Evolutionary conservation across 108 stramenopile species (phyloP), one percentile per base, ranked within the genome.

Genomic region (Cylindrotheca fusiformis): DNA sequence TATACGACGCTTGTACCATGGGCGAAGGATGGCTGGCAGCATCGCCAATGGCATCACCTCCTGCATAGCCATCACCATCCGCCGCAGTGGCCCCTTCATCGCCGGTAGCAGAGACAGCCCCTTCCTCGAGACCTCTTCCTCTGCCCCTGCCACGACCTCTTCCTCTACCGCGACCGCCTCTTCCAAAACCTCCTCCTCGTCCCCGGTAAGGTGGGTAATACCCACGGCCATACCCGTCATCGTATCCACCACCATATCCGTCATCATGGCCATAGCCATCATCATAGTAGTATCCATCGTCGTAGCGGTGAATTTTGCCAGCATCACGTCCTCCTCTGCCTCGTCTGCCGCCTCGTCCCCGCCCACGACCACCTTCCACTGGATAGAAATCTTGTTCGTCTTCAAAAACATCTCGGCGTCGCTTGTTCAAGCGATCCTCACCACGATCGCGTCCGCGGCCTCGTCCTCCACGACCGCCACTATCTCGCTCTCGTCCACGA

Each of bases 11-110:
- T 44, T 68, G 60, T n/a, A 76, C 80, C 47, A 81, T 57, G 19
- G 80, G 80, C 55, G 80, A 85, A 46, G 76, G 84, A 28, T 76
- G 60, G 45, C 56, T 47, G 10, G 58, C 60, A 1, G 44, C 71
- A 31, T 25, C 71, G 19, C 29, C 54, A 14, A 20, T 26, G 22
- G 17, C 54, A 14, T 10, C 32, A 24, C 32, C 61, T 23, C 53
- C 52, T 21, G 22, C 51, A 17, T 18, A 53, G 14, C 28, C 41
- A 10, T 49, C 47, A 28, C 22, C 55, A 18, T 18, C 63, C 24
- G n/a, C 55, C 2, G 18, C 22, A 3, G 8, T 44, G 18, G 46
- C 52, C 8, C 51, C 52, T 6, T 56, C 53, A 1, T 10, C 49
- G 4, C 63, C 50, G 24, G 69, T 53, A 29, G 57, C 67, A 58